A percentile compares a stretch with the other conserved stretches of the same genome.
Evolutionary conservation across 768 basidiomycete species (phyloP).

Genomic region (Leccinum ochraceum): DNA sequence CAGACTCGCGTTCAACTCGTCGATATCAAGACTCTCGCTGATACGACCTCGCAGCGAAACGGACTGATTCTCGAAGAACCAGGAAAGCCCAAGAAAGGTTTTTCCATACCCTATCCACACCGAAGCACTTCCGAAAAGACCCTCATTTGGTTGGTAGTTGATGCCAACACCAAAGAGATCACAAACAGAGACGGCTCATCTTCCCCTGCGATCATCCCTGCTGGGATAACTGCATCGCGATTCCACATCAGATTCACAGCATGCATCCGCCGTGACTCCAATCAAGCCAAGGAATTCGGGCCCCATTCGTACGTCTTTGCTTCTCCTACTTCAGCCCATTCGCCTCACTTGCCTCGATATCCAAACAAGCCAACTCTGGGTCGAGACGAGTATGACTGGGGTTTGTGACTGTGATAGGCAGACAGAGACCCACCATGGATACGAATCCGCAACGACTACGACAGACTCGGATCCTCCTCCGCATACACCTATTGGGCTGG

Average conservation of each 20-base stretch:
- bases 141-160: slow-evolving; percentile 25
- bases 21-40: slow-evolving; percentile 32
- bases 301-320: too few species aligned
- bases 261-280: slow-evolving; percentile 31
- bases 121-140: slow-evolving; percentile 41
- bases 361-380: too few species aligned
- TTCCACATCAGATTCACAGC: slow-evolving; percentile 44
- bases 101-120: slow-evolving; percentile 42
- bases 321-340: too few species aligned
- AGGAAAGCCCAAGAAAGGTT: slow-evolving; percentile 18
- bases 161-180: slow-evolving; percentile 2
- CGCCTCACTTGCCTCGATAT: too few species aligned
- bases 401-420: too few species aligned
- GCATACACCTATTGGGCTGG: too few species aligned
- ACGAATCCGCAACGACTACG: too few species aligned
- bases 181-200: neutral
- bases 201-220: slow-evolving; percentile 8
- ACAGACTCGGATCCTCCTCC: too few species aligned
- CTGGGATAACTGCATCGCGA: slow-evolving; percentile 32
- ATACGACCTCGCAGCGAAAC: neutral
- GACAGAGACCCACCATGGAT: too few species aligned
- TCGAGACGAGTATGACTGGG: too few species aligned
- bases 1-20: slow-evolving; percentile 19
- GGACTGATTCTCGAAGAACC: neutral
- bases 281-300: too few species aligned